Evolutionary conservation across 1,139 yeast genomes (phyloP), one percentile per base, ranked within the genome.

Genomic region (Hansenula lynferdii): DNA sequence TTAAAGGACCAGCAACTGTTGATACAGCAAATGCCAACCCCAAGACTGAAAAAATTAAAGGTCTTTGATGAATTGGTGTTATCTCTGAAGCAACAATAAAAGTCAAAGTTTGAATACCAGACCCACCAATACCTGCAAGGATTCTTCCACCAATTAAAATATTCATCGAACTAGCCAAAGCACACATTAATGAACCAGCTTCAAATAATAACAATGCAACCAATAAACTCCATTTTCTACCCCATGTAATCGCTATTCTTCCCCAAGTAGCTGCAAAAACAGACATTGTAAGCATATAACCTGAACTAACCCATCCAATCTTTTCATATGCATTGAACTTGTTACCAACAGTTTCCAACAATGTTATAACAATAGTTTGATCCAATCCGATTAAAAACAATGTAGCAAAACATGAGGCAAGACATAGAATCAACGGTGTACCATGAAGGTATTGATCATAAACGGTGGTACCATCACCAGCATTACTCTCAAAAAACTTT

Each of bases 91-190:
- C 64, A 35, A 82, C 74, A 28, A 80, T 73, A 42, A 71, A 66
- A 10, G 73, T 75, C 65, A 80, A 63, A 3, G 80, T 67, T 45
- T 75, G 77, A 31, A 80, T 69, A 7, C 85, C 85, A 31, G 86
- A 84, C 6, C 82, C 89, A 14, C 90, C 92, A 36, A 78, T 51
- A 38, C 92, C 92, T 35, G 80, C 79, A 26, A 83, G 61, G 4
- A 78, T 80, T 49, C 92, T 67, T 1, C 87, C 89, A 1, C 78
- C 85, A 42, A 83, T 78, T 36, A 83, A 60, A 70, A 75, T 71
- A 46, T 69, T 64, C 80, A 81, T 78, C 27, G 67, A 66, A 16
- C 56, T 64, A 0, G 87, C 65, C 7, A 80, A 56, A 0, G 79
- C 89, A 26, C 77, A 66, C 6, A 82, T 59, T 37, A 82, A 64